These are phyloP conservation scores for Amanita brunnescens DNA, from an alignment of 768 basidiomycete genomes.

Conservation along the genomic window DNA sequence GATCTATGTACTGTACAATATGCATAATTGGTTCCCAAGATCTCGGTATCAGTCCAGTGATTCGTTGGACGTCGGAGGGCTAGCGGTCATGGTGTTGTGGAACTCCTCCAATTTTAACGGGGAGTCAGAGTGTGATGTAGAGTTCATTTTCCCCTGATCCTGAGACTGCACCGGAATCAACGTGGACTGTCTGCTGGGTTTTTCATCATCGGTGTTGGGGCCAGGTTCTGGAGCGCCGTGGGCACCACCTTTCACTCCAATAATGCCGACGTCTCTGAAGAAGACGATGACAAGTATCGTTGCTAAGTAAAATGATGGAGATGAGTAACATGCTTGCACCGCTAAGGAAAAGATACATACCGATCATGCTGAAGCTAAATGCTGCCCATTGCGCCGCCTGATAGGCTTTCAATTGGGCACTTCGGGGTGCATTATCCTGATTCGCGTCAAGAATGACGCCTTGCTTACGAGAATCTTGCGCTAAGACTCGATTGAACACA, in stretches of 20 bases:
- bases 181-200: neutral
- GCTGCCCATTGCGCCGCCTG: constrained; percentile 55
- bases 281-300: constrained; percentile 16
- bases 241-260: constrained; percentile 7
- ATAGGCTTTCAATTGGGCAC: constrained; percentile 44
- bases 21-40: no score
- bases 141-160: neutral
- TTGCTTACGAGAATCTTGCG: constrained; percentile 18
- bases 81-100: no score
- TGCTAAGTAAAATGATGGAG: constrained; percentile 8
- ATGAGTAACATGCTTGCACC: neutral
- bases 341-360: constrained; percentile 23
- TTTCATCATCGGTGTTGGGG: neutral
- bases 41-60: no score
- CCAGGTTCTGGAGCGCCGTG: neutral
- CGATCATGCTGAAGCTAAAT: constrained; percentile 53
- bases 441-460: constrained; percentile 23
- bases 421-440: constrained; percentile 17
- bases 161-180: neutral
- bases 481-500: constrained; percentile 50
- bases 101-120: neutral
- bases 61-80: no score
- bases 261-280: constrained; percentile 23
- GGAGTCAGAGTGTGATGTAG: neutral
- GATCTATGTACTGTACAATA: no score